phyloP scores from a whole-genome alignment of 2,329 filamentous ascomycete genomes.

The Pseudomassariella vexata region DNA sequence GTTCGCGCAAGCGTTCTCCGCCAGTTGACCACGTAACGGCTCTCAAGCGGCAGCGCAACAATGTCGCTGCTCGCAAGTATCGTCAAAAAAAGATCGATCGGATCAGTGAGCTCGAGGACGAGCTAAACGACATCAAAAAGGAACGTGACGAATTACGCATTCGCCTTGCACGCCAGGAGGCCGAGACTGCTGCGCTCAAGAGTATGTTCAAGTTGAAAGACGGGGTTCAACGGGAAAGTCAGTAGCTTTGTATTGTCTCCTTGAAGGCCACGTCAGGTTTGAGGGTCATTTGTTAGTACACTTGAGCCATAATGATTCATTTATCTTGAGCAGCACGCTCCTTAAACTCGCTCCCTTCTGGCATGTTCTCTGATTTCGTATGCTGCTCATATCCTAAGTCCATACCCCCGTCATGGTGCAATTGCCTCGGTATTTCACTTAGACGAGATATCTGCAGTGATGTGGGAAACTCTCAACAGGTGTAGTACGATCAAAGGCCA shows the following conservation, averaged over 20 bases:
- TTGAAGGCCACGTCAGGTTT: constrained; percentile 11
- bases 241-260: constrained; percentile 11
- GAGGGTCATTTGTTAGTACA: too few relatives aligned
- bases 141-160: constrained; percentile 61
- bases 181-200: constrained; percentile 56
- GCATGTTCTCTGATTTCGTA: too few relatives aligned
- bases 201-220: constrained; percentile 37
- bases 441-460: too few relatives aligned
- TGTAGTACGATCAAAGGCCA: too few relatives aligned
- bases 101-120: constrained; percentile 54
- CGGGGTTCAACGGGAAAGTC: constrained; percentile 18
- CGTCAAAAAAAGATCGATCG: constrained; percentile 66
- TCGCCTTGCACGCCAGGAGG: constrained; percentile 57
- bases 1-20: constrained; percentile 16
- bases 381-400: too few relatives aligned
- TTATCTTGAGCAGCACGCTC: too few relatives aligned
- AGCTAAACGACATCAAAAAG: constrained; percentile 50
- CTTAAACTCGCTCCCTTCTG: too few relatives aligned
- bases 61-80: constrained; percentile 65
- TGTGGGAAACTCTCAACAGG: too few relatives aligned
- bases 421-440: too few relatives aligned
- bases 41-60: constrained; percentile 62
- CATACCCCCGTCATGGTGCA: too few relatives aligned
- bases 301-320: too few relatives aligned
- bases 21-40: constrained; percentile 23